Base-by-base conservation (phyloP, 257 asterid species). In the Verbascum thapsus region DNA sequence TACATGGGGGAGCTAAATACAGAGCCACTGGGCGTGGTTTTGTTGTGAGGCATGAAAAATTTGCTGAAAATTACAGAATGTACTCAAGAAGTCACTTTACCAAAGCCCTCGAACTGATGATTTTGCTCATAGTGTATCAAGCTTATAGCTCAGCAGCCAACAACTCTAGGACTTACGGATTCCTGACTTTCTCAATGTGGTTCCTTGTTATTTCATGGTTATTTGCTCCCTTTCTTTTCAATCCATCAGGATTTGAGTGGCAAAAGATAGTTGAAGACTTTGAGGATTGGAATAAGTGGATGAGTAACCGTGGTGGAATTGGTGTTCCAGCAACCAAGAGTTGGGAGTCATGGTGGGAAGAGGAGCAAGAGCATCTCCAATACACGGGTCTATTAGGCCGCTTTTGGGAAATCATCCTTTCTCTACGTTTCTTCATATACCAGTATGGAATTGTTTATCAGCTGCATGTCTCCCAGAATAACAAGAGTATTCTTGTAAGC, bases 341-440 rank as follows among this genome's bases (percentile, higher is more conserved):
- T 64, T 91, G 98, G 98, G 98, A 91, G 66, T 91, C 98, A 1
- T 91, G 98, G 98, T 91, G 98, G 98, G 79, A 80, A 5, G 97
- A 88, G 75, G 98, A 91, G 80, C 97, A 85, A 64, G 95, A 85
- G 68, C 99, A 92, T 76, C 94, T 92, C 15, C 77, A 79, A 35
- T 30, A 65, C 71, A 89, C 97, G 1, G 96, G 96, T 16, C 44
- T 85, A 4, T 50, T 77, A 0, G 99, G 99, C 7, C 74, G 94
- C 8, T 58, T 83, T 65, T 79, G 84, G 65, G 99, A 92, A 74
- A 76, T 87, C 64, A 13, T 89, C 48, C 91, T 92, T 15, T 32
- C 97, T 41, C 38, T 87, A 7, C 87, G 98, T 68, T 92, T 92
- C 88, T 73, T 92, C 69, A 3, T 89, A 7, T 92, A 85, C 76